Conservation (phyloP, 768 basidiomycete genomes). For the Suillus sp. region DNA sequence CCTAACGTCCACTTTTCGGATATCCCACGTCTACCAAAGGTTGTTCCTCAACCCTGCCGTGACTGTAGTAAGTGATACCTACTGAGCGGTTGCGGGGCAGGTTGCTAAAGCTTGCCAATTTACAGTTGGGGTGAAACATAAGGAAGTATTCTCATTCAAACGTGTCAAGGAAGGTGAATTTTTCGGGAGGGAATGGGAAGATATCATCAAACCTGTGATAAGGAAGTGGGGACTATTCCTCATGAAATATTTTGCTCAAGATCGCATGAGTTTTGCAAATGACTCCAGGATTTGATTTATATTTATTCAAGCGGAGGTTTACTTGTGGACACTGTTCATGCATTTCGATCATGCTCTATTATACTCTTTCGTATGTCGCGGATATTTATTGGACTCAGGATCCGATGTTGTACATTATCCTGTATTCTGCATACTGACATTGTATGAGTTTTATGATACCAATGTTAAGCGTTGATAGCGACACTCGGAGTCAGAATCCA, state of each 20-base stretch:
- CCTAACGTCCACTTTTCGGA: conserved; percentile 38
- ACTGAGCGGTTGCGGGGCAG: conserved; percentile 22
- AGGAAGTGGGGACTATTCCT: conserved; percentile 76
- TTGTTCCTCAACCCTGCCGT: conserved; percentile 32
- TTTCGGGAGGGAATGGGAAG: conserved; percentile 72
- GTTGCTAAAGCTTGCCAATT: conserved; percentile 4
- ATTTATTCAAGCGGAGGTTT: neutral
- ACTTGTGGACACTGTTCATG: neutral
- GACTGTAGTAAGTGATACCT: conserved; percentile 52
- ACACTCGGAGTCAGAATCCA: no score
- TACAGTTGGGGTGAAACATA: conserved; percentile 60
- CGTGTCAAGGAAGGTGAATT: conserved; percentile 53
- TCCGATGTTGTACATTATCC: neutral
- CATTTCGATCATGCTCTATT: neutral
- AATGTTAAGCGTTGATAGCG: no score
- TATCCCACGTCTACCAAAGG: conserved; percentile 18
- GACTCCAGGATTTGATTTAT: neutral
- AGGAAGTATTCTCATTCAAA: conserved; percentile 78
- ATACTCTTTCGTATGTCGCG: neutral
- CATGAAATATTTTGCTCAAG: conserved; percentile 31
- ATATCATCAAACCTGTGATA: conserved; percentile 72
- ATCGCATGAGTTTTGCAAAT: neutral
- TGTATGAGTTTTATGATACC: neutral
- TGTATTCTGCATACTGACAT: neutral
- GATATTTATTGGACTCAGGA: neutral